Base-by-base conservation (phyloP, 371 early-diverging fungal genomes). In the Saksenaea vasiformis region DNA sequence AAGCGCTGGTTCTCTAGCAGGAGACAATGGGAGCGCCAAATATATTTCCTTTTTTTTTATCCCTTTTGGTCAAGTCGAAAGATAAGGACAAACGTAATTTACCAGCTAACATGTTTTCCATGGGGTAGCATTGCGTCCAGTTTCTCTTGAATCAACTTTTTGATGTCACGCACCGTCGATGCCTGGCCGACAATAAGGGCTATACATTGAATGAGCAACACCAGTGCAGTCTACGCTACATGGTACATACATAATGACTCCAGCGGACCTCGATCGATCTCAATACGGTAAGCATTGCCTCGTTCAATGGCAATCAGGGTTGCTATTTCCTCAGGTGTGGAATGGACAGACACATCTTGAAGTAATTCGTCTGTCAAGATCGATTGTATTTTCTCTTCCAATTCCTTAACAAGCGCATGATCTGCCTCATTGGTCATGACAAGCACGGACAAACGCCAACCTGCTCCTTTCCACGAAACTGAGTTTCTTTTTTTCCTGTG, bases 1-100 rank as follows among this genome's bases (percentile, higher is more conserved):
- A 80, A 54, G 5, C 65, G 51, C 34, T 68, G 64, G 2, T 65
- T 55, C 8, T 65, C 39, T 7, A 73, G 57, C 14, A 68, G 36
- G 0, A 80, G 60, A 39, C 80, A 80, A 51, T 73, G 63, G 0
- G 77, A 60, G 34, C 66, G 61, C 80, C 80, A 80, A 54, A 80
- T 77, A 51, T 75, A 73, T 60, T 72, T 75, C 76, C 79, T 79
- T 35, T 15, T 5, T 22, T 13, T 10, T 54, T 39, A 3, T n/a
- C n/a, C n/a, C n/a, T n/a, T n/a, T 13, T 13, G 15, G 10, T 5
- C 22, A 7, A 39, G 4, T 41, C 9, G 9, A 27, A 34, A 31
- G n/a, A 51, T 22, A 11, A 10, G 22, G 11, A 1, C 5, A 47
- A 10, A 0, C 8, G 22, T 9, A 22, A 19, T 59, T n/a, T 75